These are phyloP conservation scores for Rauvolfia tetraphylla DNA, from an alignment of 257 asterid species.

Conservation along the genomic window DNA sequence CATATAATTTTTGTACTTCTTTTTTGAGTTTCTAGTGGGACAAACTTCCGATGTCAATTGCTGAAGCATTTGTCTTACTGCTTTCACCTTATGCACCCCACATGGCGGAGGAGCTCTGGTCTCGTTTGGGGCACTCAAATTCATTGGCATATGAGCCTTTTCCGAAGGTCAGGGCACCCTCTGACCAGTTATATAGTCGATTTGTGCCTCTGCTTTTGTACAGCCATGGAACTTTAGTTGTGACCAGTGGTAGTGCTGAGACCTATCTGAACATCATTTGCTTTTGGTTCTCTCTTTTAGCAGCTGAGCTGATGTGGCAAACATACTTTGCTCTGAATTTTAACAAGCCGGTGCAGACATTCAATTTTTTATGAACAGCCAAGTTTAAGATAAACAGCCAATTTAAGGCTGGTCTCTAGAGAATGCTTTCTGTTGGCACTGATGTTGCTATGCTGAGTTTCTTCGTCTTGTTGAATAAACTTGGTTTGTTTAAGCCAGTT, in stretches of 20 bases:
- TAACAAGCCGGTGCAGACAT: no score
- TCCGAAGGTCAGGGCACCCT: constrained; percentile 54
- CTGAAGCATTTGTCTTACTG: constrained; percentile 68
- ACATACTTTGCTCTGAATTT: no score
- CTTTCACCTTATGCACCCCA: constrained; percentile 98
- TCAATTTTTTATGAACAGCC: no score
- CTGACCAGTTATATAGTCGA: neutral
- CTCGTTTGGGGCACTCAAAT: constrained; percentile 66
- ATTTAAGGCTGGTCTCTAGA: no score
- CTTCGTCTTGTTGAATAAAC: no score
- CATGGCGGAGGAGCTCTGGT: constrained; percentile 97
- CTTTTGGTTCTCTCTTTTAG: no score
- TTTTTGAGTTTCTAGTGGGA: constrained; percentile 68
- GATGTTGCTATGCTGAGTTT: no score
- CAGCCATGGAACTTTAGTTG: no score
- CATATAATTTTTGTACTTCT: neutral
- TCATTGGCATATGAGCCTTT: constrained; percentile 80
- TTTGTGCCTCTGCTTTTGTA: neutral
- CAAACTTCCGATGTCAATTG: constrained; percentile 64
- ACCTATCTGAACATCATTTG: neutral
- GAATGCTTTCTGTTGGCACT: no score
- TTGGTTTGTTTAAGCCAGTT: no score
- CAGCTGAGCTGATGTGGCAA: no score
- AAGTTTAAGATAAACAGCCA: no score
- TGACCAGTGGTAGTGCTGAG: neutral